Evolutionary conservation across 345 rosid species (phyloP).

Genomic region (Boechera retrofracta): DNA sequence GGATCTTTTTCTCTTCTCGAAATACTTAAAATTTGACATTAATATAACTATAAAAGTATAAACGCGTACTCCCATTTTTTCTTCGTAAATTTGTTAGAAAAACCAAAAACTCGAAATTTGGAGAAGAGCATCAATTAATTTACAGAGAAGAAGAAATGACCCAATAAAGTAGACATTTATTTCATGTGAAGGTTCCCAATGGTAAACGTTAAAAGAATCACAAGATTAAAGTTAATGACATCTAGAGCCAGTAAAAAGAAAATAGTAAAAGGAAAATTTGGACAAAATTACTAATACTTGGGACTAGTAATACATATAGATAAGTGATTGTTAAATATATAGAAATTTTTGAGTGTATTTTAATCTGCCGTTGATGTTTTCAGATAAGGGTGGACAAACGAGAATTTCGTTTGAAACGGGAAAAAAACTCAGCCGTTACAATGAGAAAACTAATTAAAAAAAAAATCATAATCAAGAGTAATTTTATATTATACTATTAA

Average conservation of each 20-base stretch:
- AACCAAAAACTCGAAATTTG: not conserved
- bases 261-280: not conserved
- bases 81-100: not conserved
- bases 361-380: not conserved
- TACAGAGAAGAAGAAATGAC: not conserved
- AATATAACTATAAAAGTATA: not conserved
- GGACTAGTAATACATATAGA: not conserved
- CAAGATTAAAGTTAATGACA: slow-evolving; percentile 20
- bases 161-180: not conserved
- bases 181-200: slow-evolving; percentile 28
- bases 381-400: not conserved
- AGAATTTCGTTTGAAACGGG: slow-evolving; percentile 11
- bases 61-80: not conserved
- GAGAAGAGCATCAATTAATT: not conserved
- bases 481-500: too few relatives aligned
- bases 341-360: not conserved
- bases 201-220: slow-evolving; percentile 3
- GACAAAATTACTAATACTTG: not conserved
- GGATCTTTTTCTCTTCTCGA: slow-evolving; percentile 28
- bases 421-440: slow-evolving; percentile 18
- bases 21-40: slow-evolving; percentile 21
- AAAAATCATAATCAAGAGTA: too few relatives aligned
- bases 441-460: not conserved
- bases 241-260: not conserved
- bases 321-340: not conserved